Evolutionary conservation across 257 asterid species (phyloP), one percentile per base, ranked within the genome.

Genomic region (Solanum ossicruentum): DNA sequence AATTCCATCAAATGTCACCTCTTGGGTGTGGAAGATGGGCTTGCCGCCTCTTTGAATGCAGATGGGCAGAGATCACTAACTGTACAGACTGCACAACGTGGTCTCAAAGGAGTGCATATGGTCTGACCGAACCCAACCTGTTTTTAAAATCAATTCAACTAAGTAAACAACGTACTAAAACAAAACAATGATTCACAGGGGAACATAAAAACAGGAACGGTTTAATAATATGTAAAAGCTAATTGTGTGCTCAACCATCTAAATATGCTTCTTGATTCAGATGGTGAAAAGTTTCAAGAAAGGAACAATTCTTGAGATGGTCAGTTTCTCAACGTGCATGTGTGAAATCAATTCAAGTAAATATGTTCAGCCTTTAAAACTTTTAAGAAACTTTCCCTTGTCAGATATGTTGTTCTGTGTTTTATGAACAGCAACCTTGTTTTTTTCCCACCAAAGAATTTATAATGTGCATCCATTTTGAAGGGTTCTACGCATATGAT

Each of bases 61-160:
- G 98, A 94, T 5, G 99, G 98, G 85, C 99, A 96, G 23, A 94
- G 67, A 45, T 90, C 91, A 84, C 90, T 96, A 36, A 94, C 72
- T 9, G 85, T 85, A 91, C 99, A 96, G 81, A 85, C 45, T 60
- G 89, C 93, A 88, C 99, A 96, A 21, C 92, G 97, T 7, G 99
- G 99, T 72, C 99, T 89, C 51, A 93, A 88, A 63, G 98, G 99
- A 45, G 95, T 96, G 84, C 99, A 96, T 41, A 96, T 72, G 9
- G 98, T 96, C 92, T 96, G 99, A 66, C 99, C 99, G 79, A 96
- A 96, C n/a, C 99, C 98, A 17, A 96, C 99, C 99, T 96, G 87
- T 83, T 82, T 32, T 0, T 0, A 58, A 0, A 21, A 84, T 23
- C 21, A 63, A 10, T 20, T 51, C n/a, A 28, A 17, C 66, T 2